Percentiles rank a stretch among this genome's conserved stretches.
Evolutionary conservation across 176 grass and related monocot genomes (phyloP).

Genomic region (Cenchrus fungigraminus): DNA sequence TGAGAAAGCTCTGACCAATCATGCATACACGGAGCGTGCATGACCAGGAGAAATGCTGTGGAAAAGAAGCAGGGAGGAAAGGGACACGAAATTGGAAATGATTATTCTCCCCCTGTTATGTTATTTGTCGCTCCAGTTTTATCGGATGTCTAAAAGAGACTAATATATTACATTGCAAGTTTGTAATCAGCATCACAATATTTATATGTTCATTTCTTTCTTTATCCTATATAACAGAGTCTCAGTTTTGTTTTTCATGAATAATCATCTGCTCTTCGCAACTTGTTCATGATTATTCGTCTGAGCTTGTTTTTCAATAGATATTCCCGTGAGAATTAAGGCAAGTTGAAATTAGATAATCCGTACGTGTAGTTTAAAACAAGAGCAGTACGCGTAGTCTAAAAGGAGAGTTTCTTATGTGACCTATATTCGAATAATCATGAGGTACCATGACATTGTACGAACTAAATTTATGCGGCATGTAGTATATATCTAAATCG

Average conservation of each 20-base stretch:
- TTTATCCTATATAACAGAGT: neutral
- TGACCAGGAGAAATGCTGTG: slow-evolving; percentile 9
- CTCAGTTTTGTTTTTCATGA: neutral
- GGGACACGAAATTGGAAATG: neutral
- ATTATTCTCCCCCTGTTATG: too few relatives aligned
- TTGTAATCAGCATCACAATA: neutral
- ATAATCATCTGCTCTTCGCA: neutral
- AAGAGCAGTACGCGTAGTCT: too few relatives aligned
- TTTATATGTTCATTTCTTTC: neutral
- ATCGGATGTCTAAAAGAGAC: neutral
- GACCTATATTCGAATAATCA: neutral
- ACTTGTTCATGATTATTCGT: neutral
- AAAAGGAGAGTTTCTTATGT: neutral
- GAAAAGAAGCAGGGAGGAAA: slow-evolving; percentile 2
- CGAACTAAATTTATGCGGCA: neutral
- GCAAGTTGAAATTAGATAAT: neutral
- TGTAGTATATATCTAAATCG: neutral
- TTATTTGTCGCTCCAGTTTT: neutral
- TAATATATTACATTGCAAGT: neutral
- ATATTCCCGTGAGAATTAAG: neutral
- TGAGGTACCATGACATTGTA: neutral
- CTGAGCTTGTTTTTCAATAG: neutral
- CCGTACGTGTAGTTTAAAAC: neutral
- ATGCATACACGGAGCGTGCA: neutral
- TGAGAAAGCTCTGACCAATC: slow-evolving; percentile 31